phyloP scores from a whole-genome alignment of 2,329 filamentous ascomycete species.

The Periconia digitata region DNA sequence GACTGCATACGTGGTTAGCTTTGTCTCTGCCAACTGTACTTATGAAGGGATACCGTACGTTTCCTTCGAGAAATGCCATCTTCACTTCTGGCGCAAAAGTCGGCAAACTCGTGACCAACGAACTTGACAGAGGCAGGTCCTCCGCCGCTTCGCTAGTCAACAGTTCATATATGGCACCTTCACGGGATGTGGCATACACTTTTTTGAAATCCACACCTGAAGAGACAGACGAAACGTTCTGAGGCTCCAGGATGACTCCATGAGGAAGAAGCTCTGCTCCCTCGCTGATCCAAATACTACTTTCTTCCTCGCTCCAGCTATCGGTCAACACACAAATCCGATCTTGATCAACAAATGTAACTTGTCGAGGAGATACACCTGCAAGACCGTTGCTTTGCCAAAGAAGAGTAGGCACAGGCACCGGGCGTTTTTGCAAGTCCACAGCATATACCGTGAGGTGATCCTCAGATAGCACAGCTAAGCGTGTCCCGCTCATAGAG shows the following conservation, averaged over 20 bases:
- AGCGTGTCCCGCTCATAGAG: conserved; percentile 43
- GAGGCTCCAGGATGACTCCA: conserved; percentile 27
- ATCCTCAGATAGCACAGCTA: conserved; percentile 71
- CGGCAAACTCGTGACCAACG: conserved; percentile 25
- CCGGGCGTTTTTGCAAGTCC: conserved; percentile 60
- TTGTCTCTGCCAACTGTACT: conserved; percentile 15
- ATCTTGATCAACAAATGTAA: conserved; percentile 48
- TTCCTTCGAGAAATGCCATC: conserved; percentile 20
- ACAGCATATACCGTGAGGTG: conserved; percentile 72
- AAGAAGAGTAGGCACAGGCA: conserved; percentile 48
- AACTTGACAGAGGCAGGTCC: conserved; percentile 20
- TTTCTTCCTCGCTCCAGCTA: conserved; percentile 33
- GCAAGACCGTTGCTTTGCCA: conserved; percentile 34
- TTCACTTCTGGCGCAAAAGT: conserved; percentile 29
- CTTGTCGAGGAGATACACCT: conserved; percentile 45
- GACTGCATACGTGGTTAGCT: conserved; percentile 34
- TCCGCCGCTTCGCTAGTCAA: conserved; percentile 8
- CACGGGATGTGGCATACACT: conserved; percentile 26
- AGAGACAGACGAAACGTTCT: conserved; percentile 23
- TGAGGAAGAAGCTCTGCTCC: conserved; percentile 18
- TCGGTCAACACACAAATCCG: conserved; percentile 40
- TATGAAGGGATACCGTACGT: conserved; percentile 18
- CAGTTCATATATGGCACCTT: conserved; percentile 24
- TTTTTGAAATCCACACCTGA: conserved; percentile 22
- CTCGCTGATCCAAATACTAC: conserved; percentile 29